These are phyloP conservation scores for Xylaria sp. DNA, from an alignment of 2,329 filamentous ascomycete genomes.

Conservation along the genomic window DNA sequence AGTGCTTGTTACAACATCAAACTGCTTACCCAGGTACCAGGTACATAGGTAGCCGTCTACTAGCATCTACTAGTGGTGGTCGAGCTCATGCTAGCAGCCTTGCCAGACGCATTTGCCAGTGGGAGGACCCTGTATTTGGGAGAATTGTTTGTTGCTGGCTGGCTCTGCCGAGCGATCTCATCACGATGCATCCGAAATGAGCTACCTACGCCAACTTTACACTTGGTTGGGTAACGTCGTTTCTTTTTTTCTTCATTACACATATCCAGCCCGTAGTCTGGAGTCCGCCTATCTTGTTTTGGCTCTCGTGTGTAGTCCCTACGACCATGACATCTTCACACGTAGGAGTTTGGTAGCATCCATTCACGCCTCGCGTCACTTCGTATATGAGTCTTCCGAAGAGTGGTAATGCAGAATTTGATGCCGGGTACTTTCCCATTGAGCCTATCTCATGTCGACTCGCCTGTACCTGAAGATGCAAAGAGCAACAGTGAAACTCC, in stretches of 20 bases:
- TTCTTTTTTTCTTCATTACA: slow-evolving; percentile 38
- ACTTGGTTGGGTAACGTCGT: slow-evolving; percentile 29
- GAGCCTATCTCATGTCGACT: slow-evolving; percentile 52
- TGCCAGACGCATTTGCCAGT: not conserved
- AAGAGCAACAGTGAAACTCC: slow-evolving; percentile 72
- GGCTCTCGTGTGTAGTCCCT: slow-evolving; percentile 27
- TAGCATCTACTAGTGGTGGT: not conserved
- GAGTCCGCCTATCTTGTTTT: slow-evolving; percentile 33
- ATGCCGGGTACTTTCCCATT: slow-evolving; percentile 53
- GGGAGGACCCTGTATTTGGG: not conserved
- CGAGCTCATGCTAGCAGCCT: not conserved
- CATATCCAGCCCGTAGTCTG: slow-evolving; percentile 30
- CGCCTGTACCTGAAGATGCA: slow-evolving; percentile 64
- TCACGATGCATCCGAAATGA: not conserved
- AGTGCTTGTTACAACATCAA: not conserved
- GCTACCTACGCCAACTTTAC: not conserved
- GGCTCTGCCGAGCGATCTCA: not conserved
- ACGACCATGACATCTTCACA: slow-evolving; percentile 33
- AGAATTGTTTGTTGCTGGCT: not conserved
- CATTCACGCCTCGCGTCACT: slow-evolving; percentile 38
- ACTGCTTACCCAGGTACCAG: not conserved
- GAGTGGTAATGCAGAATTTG: slow-evolving; percentile 41
- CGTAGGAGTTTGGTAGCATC: slow-evolving; percentile 26
- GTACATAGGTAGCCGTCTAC: not conserved
- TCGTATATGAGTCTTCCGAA: slow-evolving; percentile 29